A percentile compares a stretch with the other conserved stretches of the same genome.
phyloP scores from a whole-genome alignment of 2,329 filamentous ascomycete genomes.

The Paecilomyces sp. region DNA sequence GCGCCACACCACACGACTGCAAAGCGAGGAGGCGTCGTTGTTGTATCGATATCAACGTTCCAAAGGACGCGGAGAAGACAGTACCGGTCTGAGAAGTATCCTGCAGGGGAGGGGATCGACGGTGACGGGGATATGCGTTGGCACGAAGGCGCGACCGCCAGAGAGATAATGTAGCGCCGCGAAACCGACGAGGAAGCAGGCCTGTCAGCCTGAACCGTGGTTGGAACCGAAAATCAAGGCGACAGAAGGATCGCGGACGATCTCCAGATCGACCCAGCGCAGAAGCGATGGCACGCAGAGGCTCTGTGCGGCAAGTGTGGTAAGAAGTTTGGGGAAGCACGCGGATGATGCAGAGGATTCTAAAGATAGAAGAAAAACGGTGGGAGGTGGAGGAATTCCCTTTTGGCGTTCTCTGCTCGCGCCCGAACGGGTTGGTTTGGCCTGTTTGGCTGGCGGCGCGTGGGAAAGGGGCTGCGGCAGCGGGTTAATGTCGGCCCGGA shows the following conservation, averaged over 20 bases:
- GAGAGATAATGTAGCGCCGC: background rate
- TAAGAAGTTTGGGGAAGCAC: slow-evolving; percentile 10
- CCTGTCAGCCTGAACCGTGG: background rate
- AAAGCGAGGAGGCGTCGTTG: background rate
- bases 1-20: background rate
- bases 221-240: background rate
- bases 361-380: slow-evolving; percentile 22
- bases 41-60: background rate
- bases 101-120: background rate
- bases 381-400: slow-evolving; percentile 4
- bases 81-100: background rate
- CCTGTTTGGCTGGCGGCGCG: too few relatives aligned
- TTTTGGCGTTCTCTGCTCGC: too few relatives aligned
- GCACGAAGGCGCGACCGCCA: background rate
- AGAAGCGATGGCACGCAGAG: slow-evolving; percentile 3
- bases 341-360: slow-evolving; percentile 22
- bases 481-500: too few relatives aligned
- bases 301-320: slow-evolving; percentile 1
- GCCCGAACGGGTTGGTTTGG: background rate
- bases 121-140: background rate
- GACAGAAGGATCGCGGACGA: background rate
- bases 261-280: background rate
- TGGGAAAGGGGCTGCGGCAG: too few relatives aligned
- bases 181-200: background rate
- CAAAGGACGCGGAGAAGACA: background rate